Percentiles rank a stretch among this genome's conserved stretches.
Evolutionary conservation across 306 rosid genomes (phyloP).

Genomic region (Trifolium repens): DNA sequence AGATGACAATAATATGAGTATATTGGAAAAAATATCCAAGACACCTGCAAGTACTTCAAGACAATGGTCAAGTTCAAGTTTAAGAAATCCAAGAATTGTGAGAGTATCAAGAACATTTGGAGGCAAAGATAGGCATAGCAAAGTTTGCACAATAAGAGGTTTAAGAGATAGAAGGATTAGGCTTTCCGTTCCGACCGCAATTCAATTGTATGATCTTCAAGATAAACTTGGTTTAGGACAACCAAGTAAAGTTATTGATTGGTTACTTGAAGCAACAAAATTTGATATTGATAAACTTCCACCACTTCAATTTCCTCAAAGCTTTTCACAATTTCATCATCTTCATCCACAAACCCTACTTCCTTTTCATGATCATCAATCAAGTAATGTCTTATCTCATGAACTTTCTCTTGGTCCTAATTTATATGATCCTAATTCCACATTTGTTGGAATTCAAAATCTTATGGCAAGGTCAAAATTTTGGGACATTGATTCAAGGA

Average conservation of each 20-base stretch:
- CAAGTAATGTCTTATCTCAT: conserved; percentile 32
- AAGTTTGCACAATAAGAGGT: conserved; percentile 91
- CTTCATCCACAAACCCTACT: conserved; percentile 48
- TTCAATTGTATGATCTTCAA: conserved; percentile 87
- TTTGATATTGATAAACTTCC: conserved; percentile 87
- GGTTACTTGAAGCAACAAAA: conserved; percentile 78
- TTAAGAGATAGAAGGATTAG: conserved; percentile 87
- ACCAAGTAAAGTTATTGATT: conserved; percentile 93
- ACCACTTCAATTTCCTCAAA: conserved; percentile 79
- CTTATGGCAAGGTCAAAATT: conserved; percentile 37
- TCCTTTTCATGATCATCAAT: conserved; percentile 41
- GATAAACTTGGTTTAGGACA: conserved; percentile 75
- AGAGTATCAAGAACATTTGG: conserved; percentile 85
- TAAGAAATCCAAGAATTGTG: conserved; percentile 87
- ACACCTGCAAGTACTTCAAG: conserved; percentile 53
- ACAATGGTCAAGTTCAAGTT: conserved; percentile 67
- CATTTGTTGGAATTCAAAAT: conserved; percentile 42
- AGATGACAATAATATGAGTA: not conserved
- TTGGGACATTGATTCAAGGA: conserved; percentile 38
- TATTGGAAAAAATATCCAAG: conserved; percentile 35
- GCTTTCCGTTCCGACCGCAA: conserved; percentile 86
- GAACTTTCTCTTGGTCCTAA: conserved; percentile 48
- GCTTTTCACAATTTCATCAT: conserved; percentile 60
- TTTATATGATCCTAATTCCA: conserved; percentile 44
- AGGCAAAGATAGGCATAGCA: conserved; percentile 95